phyloP scores from a whole-genome alignment of 345 rosid genomes.

The Nasturtium officinale region DNA sequence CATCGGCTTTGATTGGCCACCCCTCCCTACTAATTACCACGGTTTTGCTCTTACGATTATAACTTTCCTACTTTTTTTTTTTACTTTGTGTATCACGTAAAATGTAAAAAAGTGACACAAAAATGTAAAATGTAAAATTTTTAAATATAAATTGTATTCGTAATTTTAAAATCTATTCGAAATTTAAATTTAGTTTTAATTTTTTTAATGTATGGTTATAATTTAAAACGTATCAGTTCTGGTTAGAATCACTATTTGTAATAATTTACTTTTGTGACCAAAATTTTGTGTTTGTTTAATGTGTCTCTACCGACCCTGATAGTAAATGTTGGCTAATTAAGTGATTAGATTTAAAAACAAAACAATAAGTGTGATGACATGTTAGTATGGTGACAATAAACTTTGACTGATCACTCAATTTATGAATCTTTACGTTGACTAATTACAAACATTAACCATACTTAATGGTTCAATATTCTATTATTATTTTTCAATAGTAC shows the following conservation, averaged over 20 bases:
- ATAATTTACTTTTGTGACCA: not conserved
- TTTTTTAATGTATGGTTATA: not conserved
- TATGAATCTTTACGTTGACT: conserved; percentile 36
- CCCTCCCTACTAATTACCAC: not conserved
- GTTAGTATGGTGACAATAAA: conserved; percentile 29
- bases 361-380: conserved; percentile 11
- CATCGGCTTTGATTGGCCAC: conserved; percentile 5
- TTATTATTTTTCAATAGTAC: not conserved
- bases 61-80: not conserved
- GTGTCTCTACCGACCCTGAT: not conserved
- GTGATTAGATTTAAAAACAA: conserved; percentile 1
- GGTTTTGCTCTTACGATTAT: not conserved
- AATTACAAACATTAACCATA: conserved; percentile 37
- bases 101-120: too few species aligned
- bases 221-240: not conserved
- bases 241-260: not conserved
- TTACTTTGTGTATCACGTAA: not conserved
- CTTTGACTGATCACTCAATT: conserved; percentile 31
- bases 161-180: too few species aligned
- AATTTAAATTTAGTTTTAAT: too few species aligned
- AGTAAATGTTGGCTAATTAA: not conserved
- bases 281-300: not conserved
- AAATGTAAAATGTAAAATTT: too few species aligned
- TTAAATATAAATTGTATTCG: too few species aligned
- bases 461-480: conserved; percentile 38